Conservation (phyloP, 768 basidiomycete genomes). For the Astraeus odoratus region DNA sequence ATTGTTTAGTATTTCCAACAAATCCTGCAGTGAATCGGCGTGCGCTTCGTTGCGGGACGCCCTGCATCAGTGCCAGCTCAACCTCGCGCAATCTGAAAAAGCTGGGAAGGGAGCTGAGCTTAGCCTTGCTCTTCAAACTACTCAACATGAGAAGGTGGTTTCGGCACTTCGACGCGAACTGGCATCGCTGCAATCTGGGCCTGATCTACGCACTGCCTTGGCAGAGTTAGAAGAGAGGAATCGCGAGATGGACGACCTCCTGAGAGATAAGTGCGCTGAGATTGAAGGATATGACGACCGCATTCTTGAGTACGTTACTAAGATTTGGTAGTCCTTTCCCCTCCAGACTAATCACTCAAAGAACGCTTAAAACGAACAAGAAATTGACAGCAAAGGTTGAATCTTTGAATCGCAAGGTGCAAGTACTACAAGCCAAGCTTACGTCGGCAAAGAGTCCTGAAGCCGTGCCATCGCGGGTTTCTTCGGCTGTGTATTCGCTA, state of each 20-base stretch:
- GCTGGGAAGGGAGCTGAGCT: conserved; percentile 56
- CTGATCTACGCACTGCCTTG: conserved; percentile 49
- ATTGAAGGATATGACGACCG: conserved; percentile 84
- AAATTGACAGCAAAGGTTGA: conserved; percentile 67
- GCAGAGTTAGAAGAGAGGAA: conserved; percentile 62
- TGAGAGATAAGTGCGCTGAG: conserved; percentile 63
- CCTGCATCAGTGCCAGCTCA: conserved; percentile 34
- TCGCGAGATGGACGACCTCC: conserved; percentile 67
- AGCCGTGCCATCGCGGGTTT: conserved; percentile 6
- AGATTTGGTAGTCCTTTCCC: conserved; percentile 4
- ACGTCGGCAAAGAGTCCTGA: conserved; percentile 41
- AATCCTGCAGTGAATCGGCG: conserved; percentile 39
- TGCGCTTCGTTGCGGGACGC: conserved; percentile 33
- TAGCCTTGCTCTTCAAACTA: conserved; percentile 53
- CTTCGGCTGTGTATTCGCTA: conserved; percentile 13
- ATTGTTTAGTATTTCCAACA: conserved; percentile 2
- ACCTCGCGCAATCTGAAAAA: conserved; percentile 50
- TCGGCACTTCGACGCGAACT: conserved; percentile 54
- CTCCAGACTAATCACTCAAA: conserved; percentile 21
- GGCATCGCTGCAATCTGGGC: conserved; percentile 41
- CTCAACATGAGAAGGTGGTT: conserved; percentile 62
- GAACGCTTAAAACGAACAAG: conserved; percentile 77
- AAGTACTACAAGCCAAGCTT: conserved; percentile 63
- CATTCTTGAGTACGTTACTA: conserved; percentile 61
- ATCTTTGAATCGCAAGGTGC: conserved; percentile 63